Base-by-base conservation (phyloP, 176 grass and related monocot genomes). In the Puya raimondii region DNA sequence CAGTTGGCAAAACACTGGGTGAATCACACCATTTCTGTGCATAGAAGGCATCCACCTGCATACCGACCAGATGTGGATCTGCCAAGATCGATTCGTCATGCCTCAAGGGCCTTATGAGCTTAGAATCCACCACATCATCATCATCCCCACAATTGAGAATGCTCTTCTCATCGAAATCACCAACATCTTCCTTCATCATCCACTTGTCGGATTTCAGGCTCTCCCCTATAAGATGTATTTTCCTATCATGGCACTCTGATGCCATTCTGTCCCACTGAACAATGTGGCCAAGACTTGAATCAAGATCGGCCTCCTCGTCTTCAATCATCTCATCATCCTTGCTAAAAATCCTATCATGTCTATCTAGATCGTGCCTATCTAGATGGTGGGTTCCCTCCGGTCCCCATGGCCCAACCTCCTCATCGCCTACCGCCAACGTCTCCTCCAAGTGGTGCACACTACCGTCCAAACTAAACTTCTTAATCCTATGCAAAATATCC, bases 21-120 rank as follows among this genome's bases (percentile, higher is more conserved):
- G 95, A 90, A 76, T 99, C 95, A 80, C 94, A 99, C 95, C 95
- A 99, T 77, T 99, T 99, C 66, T 69, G 11, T 69, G 87, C 63
- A 82, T 99, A 99, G 76, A 99, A 99, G 74, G 86, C 93, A 53
- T 97, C 93, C 73, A 85, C 84, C 65, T 88, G 84, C 79, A 96
- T 96, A 67, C 86, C 87, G 64, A 88, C 76, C 67, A 99, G 82
- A 83, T 70, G 64, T 71, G 92, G 63, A 76, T 96, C 92, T 50
- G 81, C 71, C 72, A 84, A 86, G 75, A 93, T 93, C 10, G 78
- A 72, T 9, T 86, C 90, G 51, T 93, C 90, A 76, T 89, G 80
- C 80, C 87, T 86, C 78, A 89, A 78, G 50, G 88, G 86, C 72
- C 86, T 96, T 77, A 96, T 80, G 68, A 91, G 78, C 71, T 96